Evolutionary conservation across 148 eudicot species (phyloP).

Genomic region (Agrostemma githago): DNA sequence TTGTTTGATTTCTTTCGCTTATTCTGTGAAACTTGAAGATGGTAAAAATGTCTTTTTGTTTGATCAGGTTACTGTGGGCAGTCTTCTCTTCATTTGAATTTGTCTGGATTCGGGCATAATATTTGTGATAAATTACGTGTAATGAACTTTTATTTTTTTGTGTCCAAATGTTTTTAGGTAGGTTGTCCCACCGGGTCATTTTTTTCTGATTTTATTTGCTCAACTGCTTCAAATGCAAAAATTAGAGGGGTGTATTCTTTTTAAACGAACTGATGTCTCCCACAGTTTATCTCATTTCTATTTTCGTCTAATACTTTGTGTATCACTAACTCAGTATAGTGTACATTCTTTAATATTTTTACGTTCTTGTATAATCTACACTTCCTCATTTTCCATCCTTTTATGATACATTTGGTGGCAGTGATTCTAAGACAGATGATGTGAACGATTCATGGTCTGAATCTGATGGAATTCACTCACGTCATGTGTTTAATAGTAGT

Average conservation of each 20-base stretch:
- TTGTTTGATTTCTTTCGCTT: not conserved
- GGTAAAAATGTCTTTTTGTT: not conserved
- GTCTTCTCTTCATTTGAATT: not conserved
- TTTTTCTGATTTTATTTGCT: not conserved
- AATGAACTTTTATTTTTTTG: not conserved
- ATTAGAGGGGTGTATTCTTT: not conserved
- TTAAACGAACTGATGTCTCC: not conserved
- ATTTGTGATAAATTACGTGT: not conserved
- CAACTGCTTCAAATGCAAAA: not conserved
- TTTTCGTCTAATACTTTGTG: not conserved
- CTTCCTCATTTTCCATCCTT: not conserved
- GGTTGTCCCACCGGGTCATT: not conserved
- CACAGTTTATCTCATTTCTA: not conserved
- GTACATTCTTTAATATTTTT: too few relatives aligned
- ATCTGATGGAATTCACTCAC: conserved; percentile 46
- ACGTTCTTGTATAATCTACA: not conserved
- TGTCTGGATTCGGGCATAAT: not conserved
- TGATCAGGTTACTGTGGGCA: not conserved
- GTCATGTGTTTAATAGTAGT: conserved; percentile 59
- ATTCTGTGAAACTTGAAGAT: not conserved
- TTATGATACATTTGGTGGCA: conserved; percentile 26
- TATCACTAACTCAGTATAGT: not conserved
- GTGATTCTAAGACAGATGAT: conserved; percentile 50
- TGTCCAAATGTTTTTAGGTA: not conserved
- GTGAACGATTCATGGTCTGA: conserved; percentile 63